Percentiles rank a stretch among this genome's conserved stretches.
phyloP scores from a whole-genome alignment of 768 basidiomycete genomes.

The Auricularia sp. region DNA sequence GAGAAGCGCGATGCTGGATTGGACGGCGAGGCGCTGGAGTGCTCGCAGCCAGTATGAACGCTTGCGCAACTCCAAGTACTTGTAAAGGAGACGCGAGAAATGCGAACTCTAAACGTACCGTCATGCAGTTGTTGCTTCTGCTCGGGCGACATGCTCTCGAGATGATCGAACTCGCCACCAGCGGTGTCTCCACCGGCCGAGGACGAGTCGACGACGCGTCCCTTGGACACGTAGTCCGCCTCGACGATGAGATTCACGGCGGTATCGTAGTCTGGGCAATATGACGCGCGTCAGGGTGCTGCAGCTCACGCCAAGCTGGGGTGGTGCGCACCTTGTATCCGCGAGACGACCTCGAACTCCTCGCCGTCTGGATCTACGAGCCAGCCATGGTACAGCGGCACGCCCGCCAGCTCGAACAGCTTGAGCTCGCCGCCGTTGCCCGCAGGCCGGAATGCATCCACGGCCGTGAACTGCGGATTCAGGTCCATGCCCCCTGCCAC shows the following conservation, averaged over 20 bases:
- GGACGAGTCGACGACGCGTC: constrained; percentile 39
- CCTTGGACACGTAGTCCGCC: constrained; percentile 65
- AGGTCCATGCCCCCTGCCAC: constrained; percentile 74
- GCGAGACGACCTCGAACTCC: constrained; percentile 45
- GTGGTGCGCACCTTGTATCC: constrained; percentile 25
- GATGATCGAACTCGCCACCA: constrained; percentile 4
- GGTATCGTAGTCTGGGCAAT: constrained; percentile 51
- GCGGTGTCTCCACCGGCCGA: constrained; percentile 19
- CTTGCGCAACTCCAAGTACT: too few species aligned
- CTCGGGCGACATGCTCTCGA: constrained; percentile 34
- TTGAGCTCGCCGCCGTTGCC: constrained; percentile 68
- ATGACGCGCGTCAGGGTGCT: constrained; percentile 8
- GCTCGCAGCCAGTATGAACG: too few species aligned
- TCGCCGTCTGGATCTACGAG: constrained; percentile 58
- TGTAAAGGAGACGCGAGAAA: too few species aligned
- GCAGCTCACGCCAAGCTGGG: background rate
- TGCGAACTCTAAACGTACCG: constrained; percentile 35
- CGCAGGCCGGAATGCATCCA: constrained; percentile 56
- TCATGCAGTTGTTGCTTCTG: constrained; percentile 57
- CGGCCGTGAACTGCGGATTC: constrained; percentile 70
- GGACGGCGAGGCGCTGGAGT: too few species aligned
- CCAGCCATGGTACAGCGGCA: constrained; percentile 86
- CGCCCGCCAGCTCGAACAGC: constrained; percentile 74
- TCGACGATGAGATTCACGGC: constrained; percentile 68
- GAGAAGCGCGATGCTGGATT: too few species aligned